These are phyloP conservation scores for Pichia sp. DNA, from an alignment of 1,139 yeast species.

Conservation along the genomic window DNA sequence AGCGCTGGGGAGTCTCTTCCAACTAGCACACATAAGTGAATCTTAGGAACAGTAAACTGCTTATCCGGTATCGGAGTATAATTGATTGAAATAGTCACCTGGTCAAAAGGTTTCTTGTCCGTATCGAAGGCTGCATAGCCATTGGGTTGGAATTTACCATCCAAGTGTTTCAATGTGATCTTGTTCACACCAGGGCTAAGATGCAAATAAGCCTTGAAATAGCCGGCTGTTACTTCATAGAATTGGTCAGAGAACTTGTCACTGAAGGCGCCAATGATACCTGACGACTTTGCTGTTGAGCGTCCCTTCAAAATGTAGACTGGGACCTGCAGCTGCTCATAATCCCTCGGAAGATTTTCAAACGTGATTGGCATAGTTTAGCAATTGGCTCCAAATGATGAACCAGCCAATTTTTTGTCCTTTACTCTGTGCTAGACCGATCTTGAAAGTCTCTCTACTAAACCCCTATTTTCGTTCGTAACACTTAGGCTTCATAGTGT, in stretches of 20 bases:
- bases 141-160: constrained; percentile 24
- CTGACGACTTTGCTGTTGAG: constrained; percentile 29
- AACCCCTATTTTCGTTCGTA: too few relatives aligned
- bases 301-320: constrained; percentile 43
- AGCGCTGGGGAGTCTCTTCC: constrained; percentile 71
- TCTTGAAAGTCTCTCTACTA: too few relatives aligned
- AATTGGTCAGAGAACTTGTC: constrained; percentile 63
- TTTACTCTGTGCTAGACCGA: too few relatives aligned
- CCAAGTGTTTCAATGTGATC: constrained; percentile 33
- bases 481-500: too few relatives aligned
- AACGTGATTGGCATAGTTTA: constrained; percentile 25
- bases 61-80: constrained; percentile 54
- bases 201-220: constrained; percentile 74
- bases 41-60: constrained; percentile 53
- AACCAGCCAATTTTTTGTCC: neutral
- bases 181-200: constrained; percentile 51
- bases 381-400: neutral
- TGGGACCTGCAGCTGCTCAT: constrained; percentile 41
- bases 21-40: constrained; percentile 72
- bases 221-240: constrained; percentile 64
- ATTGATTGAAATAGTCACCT: constrained; percentile 32
- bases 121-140: constrained; percentile 31
- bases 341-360: constrained; percentile 30
- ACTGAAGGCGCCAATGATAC: constrained; percentile 41
- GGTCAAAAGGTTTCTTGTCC: constrained; percentile 35